phyloP scores from a whole-genome alignment of 306 rosid genomes.

The Dicorynia guianensis region DNA sequence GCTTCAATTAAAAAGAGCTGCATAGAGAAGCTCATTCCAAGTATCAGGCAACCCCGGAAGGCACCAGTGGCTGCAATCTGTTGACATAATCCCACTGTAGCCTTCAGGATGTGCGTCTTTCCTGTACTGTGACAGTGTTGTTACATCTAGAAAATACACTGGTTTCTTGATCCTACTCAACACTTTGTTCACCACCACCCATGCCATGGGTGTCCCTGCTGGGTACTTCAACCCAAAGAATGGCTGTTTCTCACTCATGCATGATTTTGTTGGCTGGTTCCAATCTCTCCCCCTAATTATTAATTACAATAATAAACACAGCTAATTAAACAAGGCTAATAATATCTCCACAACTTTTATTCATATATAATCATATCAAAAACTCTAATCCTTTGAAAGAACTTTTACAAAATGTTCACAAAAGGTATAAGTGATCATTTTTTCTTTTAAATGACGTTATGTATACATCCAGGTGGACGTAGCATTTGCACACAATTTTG shows the following conservation, averaged over 20 bases:
- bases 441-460: too few relatives aligned
- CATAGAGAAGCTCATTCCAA: slow-evolving; percentile 88
- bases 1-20: slow-evolving; percentile 67
- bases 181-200: slow-evolving; percentile 91
- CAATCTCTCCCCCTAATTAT: slow-evolving; percentile 81
- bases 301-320: slow-evolving; percentile 2
- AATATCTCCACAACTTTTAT: not conserved
- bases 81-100: slow-evolving; percentile 63
- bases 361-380: too few relatives aligned
- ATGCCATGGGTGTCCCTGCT: slow-evolving; percentile 82
- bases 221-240: slow-evolving; percentile 77
- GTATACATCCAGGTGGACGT: too few relatives aligned
- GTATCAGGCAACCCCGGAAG: slow-evolving; percentile 97
- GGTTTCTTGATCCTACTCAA: slow-evolving; percentile 77
- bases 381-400: too few relatives aligned
- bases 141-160: slow-evolving; percentile 77
- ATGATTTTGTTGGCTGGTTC: slow-evolving; percentile 79
- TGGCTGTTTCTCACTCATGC: slow-evolving; percentile 74
- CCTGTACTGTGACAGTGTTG: slow-evolving; percentile 73
- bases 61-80: slow-evolving; percentile 98
- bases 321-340: not conserved
- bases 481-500: too few relatives aligned
- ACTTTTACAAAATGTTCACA: too few relatives aligned
- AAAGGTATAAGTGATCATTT: too few relatives aligned
- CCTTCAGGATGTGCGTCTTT: slow-evolving; percentile 91